Conservation (phyloP, 768 basidiomycete genomes). For the Mycena venus region DNA sequence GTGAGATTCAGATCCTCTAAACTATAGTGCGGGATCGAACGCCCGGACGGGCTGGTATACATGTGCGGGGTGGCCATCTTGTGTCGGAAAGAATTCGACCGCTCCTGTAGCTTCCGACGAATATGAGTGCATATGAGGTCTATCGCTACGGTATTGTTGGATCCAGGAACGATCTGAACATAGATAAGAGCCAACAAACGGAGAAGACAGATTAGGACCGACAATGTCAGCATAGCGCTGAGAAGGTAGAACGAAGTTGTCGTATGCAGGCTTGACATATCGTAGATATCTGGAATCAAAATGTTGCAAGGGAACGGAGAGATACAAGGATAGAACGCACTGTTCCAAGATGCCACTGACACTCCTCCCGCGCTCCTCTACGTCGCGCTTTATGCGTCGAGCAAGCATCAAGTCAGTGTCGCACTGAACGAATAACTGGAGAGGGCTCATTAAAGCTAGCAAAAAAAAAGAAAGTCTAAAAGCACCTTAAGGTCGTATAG, state of each 20-base stretch:
- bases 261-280: slow-evolving; percentile 95
- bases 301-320: background rate
- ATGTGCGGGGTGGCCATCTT: slow-evolving; percentile 73
- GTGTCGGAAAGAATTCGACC: slow-evolving; percentile 79
- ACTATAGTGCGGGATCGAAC: slow-evolving; percentile 52
- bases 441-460: background rate
- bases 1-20: slow-evolving; percentile 67
- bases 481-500: slow-evolving; percentile 93
- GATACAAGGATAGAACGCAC: slow-evolving; percentile 53
- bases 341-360: slow-evolving; percentile 93
- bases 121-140: slow-evolving; percentile 95
- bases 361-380: slow-evolving; percentile 87
- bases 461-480: background rate
- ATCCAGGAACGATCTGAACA: slow-evolving; percentile 92
- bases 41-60: slow-evolving; percentile 51
- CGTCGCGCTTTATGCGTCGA: slow-evolving; percentile 89
- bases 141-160: slow-evolving; percentile 90
- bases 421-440: slow-evolving; percentile 89
- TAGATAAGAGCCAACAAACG: background rate
- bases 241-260: slow-evolving; percentile 93
- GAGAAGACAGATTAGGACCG: slow-evolving; percentile 30
- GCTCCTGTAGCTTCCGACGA: slow-evolving; percentile 84
- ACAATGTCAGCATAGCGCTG: slow-evolving; percentile 93
- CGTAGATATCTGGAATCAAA: slow-evolving; percentile 78
- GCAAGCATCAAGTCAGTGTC: slow-evolving; percentile 99